phyloP scores from a whole-genome alignment of 1,284 basidiomycete genomes.

The Ustilago esculenta region DNA sequence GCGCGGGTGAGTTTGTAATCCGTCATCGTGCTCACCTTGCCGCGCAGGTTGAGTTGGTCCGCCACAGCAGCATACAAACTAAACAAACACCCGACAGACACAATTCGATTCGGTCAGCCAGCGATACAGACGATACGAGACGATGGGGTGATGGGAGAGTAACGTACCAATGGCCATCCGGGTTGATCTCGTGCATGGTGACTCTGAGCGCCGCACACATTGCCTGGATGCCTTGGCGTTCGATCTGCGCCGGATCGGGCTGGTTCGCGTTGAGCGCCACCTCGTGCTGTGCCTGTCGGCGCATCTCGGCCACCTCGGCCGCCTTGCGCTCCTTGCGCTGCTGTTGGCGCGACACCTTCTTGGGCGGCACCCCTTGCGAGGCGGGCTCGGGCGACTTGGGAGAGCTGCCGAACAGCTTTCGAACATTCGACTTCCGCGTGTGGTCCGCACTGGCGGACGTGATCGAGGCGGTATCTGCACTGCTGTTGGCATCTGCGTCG shows the following conservation, averaged over 20 bases:
- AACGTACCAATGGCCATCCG: conserved; percentile 84
- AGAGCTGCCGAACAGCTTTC: conserved; percentile 39
- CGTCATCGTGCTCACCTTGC: conserved; percentile 55
- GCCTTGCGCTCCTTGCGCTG: conserved; percentile 55
- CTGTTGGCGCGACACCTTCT: conserved; percentile 47
- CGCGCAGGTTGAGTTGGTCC: conserved; percentile 73
- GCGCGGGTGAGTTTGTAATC: conserved; percentile 71
- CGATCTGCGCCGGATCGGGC: conserved; percentile 51
- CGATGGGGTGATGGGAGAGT: too few species aligned
- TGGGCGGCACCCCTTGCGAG: conserved; percentile 12
- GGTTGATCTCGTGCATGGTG: conserved; percentile 74
- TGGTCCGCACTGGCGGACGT: conserved; percentile 10
- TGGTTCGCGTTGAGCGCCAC: conserved; percentile 44
- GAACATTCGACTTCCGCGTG: conserved; percentile 20
- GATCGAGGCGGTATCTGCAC: conserved; percentile 3
- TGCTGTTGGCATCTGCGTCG: too few species aligned
- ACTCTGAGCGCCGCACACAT: conserved; percentile 52
- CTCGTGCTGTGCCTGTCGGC: conserved; percentile 50
- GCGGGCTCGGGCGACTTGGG: conserved; percentile 18
- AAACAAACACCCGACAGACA: too few species aligned
- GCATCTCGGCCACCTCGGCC: conserved; percentile 50
- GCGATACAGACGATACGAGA: too few species aligned
- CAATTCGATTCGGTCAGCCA: too few species aligned
- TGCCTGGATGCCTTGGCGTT: conserved; percentile 47
- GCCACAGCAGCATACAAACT: conserved; percentile 87